These are phyloP conservation scores for Claviceps monticola DNA, from an alignment of 2,329 filamentous ascomycete genomes.

Conservation along the genomic window DNA sequence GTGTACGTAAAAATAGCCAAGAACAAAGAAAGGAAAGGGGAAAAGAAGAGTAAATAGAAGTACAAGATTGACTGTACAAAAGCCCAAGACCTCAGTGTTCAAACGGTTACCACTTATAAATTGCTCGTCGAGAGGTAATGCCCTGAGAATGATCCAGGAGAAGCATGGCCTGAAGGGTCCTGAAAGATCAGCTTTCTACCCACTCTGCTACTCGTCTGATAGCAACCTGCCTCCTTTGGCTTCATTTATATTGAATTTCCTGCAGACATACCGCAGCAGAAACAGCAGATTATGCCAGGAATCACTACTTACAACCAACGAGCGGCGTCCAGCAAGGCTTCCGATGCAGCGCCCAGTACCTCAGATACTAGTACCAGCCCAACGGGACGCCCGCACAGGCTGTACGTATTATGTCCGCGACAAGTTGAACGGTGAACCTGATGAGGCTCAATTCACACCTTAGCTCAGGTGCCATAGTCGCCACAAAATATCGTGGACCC, in stretches of 20 bases:
- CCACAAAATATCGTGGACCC: neutral
- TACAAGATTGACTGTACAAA: too few species aligned
- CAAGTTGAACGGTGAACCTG: neutral
- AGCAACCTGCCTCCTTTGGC: neutral
- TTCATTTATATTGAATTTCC: neutral
- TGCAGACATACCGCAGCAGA: neutral
- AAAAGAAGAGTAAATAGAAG: slow-evolving; percentile 12
- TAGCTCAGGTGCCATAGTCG: neutral
- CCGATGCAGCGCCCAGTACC: neutral
- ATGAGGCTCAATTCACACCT: neutral
- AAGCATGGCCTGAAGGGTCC: slow-evolving; percentile 5
- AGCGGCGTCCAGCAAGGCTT: neutral
- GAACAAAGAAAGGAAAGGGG: slow-evolving; percentile 1
- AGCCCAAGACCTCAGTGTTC: slow-evolving; percentile 5
- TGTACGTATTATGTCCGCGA: neutral
- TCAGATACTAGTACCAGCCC: neutral
- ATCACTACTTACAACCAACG: neutral
- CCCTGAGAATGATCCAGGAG: slow-evolving; percentile 14
- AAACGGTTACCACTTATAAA: slow-evolving; percentile 28
- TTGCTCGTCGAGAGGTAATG: slow-evolving; percentile 19
- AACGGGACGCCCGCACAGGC: neutral
- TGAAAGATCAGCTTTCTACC: neutral
- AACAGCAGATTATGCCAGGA: neutral
- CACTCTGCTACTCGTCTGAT: neutral
- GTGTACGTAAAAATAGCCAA: neutral